Base-by-base conservation (phyloP, 2,329 filamentous ascomycete genomes). In the Botryotinia narcissicola region DNA sequence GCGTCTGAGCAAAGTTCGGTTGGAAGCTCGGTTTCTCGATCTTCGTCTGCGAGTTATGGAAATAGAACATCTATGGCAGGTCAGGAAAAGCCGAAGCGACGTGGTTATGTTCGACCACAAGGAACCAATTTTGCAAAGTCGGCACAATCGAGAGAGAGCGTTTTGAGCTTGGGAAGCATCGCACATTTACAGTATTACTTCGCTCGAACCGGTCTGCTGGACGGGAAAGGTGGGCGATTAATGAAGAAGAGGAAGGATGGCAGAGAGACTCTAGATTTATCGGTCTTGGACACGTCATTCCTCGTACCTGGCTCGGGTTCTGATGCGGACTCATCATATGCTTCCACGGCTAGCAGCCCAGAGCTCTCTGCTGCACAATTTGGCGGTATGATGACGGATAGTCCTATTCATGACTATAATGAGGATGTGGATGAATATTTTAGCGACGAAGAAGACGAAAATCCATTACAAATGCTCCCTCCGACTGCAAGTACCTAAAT, bases 161-260 rank as follows among this genome's bases (percentile, higher is more conserved):
- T 99, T 77, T 92, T 98, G 89, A 97, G 94, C 80, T 84, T 99
- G 75, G 96, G 96, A 72, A 98, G 95, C 83, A 99, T 99, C 79
- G 94, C 95, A 73, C 96, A 99, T 84, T 86, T 99, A 80, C 96
- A 99, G 83, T 97, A 98, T 84, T 99, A 98, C 84, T 99, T 99
- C 84, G 95, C 96, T 51, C 88, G 96, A 74, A 99, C 96, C 0
- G 96, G 96, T 9, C 84, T 99, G 76, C 84, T 99, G 69, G 96
- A 99, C 80, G 94, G 95, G 73, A 98, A 98, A 81, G 95, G 95
- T 51, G 96, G 90, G 71, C 92, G 97, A 81, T 84, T 97, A 74
- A 91, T 93, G 35, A 92, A 92, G 79, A 92, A 91, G 81, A 91
- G 88, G 80, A 71, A 61, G 48, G 90, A 75, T 88, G 85, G 80